Evolutionary conservation across 768 basidiomycete genomes (phyloP).

Genomic region (Pleurotus salmoneostramineus): DNA sequence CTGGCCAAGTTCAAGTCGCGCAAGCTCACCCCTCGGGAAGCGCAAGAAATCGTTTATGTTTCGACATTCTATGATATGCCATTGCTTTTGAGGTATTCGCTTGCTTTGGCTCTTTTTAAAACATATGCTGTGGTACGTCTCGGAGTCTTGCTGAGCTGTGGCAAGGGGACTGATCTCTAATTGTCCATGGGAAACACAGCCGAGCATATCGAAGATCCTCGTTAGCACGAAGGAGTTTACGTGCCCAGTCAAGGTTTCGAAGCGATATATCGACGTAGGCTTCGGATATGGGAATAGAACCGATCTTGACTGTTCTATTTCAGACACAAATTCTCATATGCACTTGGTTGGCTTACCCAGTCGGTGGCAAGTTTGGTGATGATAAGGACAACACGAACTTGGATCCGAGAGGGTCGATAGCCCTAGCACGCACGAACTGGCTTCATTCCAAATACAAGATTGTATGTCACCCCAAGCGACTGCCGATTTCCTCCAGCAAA

Average conservation of each 20-base stretch:
- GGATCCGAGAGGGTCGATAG: slow-evolving; percentile 33
- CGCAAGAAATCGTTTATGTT: slow-evolving; percentile 35
- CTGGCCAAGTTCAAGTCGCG: slow-evolving; percentile 24
- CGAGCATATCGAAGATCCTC: slow-evolving; percentile 41
- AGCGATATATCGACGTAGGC: slow-evolving; percentile 46
- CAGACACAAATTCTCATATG: slow-evolving; percentile 44
- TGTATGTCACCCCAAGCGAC: slow-evolving; percentile 17
- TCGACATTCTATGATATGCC: slow-evolving; percentile 43
- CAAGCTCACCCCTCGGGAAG: slow-evolving; percentile 40
- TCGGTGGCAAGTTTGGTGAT: slow-evolving; percentile 13
- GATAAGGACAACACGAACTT: slow-evolving; percentile 10
- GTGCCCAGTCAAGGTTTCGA: slow-evolving; percentile 29
- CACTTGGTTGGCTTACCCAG: slow-evolving; percentile 34
- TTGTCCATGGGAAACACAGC: slow-evolving; percentile 22
- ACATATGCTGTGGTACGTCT: slow-evolving; percentile 43
- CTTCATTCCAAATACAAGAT: slow-evolving; percentile 35
- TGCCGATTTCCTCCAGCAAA: not conserved
- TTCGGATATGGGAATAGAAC: not conserved
- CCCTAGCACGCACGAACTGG: slow-evolving; percentile 34
- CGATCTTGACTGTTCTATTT: not conserved
- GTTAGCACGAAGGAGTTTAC: slow-evolving; percentile 36
- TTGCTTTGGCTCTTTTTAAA: slow-evolving; percentile 50
- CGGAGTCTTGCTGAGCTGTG: not conserved
- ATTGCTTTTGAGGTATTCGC: slow-evolving; percentile 29
- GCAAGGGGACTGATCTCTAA: not conserved